Percentiles rank a stretch among this genome's conserved stretches.
Conservation (phyloP, 371 early-diverging fungal species). For the Mucor racemosus region DNA sequence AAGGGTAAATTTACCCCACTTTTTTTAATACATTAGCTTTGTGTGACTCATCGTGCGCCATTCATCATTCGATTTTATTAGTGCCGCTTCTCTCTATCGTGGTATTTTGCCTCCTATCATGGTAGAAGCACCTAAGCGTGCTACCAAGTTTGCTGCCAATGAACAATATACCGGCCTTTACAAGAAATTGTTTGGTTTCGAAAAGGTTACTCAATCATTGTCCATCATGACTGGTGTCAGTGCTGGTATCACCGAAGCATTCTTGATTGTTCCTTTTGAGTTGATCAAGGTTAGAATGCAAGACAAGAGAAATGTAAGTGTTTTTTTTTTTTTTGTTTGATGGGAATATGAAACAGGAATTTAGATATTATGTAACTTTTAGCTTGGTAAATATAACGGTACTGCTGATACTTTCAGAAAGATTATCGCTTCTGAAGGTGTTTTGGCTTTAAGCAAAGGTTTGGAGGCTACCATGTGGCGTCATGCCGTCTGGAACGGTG, state of each 20-base stretch:
- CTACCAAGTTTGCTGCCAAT: slow-evolving; percentile 96
- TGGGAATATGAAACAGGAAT: not conserved
- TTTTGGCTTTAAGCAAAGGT: slow-evolving; percentile 89
- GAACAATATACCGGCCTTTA: slow-evolving; percentile 83
- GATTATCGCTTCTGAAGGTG: slow-evolving; percentile 77
- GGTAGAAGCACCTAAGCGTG: slow-evolving; percentile 98
- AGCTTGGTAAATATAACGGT: slow-evolving; percentile 78
- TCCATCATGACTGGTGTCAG: slow-evolving; percentile 90
- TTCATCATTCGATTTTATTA: slow-evolving; percentile 22
- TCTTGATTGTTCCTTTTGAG: slow-evolving; percentile 92
- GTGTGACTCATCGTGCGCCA: slow-evolving; percentile 15
- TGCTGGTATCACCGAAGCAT: slow-evolving; percentile 94
- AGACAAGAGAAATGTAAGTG: slow-evolving; percentile 74
- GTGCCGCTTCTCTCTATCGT: slow-evolving; percentile 83
- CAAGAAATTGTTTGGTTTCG: slow-evolving; percentile 70
- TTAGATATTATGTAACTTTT: not conserved
- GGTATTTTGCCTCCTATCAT: slow-evolving; percentile 96
- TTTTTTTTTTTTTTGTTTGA: not conserved
- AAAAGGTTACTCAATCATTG: slow-evolving; percentile 75
- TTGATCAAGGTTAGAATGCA: slow-evolving; percentile 95
- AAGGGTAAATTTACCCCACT: slow-evolving; percentile 70
- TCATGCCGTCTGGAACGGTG: slow-evolving; percentile 94
- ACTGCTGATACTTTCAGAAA: slow-evolving; percentile 77
- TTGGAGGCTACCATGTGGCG: slow-evolving; percentile 95
- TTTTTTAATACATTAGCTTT: slow-evolving; percentile 4